Base-by-base conservation (phyloP, 352 stramenopile species). In the Phytophthora palmivora region DNA sequence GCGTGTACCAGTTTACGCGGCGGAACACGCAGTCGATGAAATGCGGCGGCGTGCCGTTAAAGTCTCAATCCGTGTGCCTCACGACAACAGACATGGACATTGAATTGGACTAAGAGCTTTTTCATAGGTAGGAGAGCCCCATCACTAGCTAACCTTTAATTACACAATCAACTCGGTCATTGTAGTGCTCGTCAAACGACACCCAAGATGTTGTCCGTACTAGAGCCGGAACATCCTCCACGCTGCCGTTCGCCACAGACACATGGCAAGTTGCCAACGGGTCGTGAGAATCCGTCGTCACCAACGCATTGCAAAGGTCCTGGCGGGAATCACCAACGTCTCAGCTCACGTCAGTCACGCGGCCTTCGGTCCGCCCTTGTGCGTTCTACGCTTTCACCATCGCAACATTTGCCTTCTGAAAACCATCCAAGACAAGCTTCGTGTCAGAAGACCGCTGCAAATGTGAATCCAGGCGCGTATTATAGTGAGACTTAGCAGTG, bases 1-100 rank as follows among this genome's bases (percentile, higher is more conserved):
- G 55, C 42, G 65, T 71, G 9, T 78, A 72, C 53, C 65, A 74
- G 26, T 10, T 74, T 12, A 72, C 65, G 12, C 44, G 56, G 15
- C 37, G 44, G 24, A 72, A 70, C 37, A 72, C 70, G 10, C 42
- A 64, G 50, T 71, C 55, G 10, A 75, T 75, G 59, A 24, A 56
- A 12, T 69, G 34, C 36, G 52, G 64, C 24, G 45, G 45, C 8
- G 16, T 19, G 21, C 15, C 38, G 39, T 34, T 55, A 16, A 48
- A 51, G 19, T 49, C 53, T 36, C 58, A 66, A 36, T 58, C 52
- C 9, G 22, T 70, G 28, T 62, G 53, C 19, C 11, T 58, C 33
- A 56, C 53, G 16, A 63, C 50, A 6, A 21, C 5, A 11, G 45
- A 54, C 9, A 8, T 42, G 26, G 47, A 37, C 26, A 53, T 60